Evolutionary conservation across 2,329 filamentous ascomycete species (phyloP), one percentile per base, ranked within the genome.

Genomic region (Samsoniella hepiali): DNA sequence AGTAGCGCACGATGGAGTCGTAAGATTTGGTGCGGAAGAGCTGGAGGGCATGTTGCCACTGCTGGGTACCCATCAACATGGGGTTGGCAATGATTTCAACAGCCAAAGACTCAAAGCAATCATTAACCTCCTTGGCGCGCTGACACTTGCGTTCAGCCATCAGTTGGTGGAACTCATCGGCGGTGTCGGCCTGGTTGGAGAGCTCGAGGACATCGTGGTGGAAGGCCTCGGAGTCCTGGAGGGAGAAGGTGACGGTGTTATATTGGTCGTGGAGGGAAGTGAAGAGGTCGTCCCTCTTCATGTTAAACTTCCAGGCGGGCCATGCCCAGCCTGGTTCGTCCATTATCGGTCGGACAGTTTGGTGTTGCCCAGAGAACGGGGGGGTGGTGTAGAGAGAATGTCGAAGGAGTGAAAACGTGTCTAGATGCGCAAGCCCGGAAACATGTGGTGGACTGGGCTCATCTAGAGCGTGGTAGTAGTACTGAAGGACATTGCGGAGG

Each of bases 231-330:
- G 82, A 81, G 73, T 87, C 84, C 69, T 85, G 84, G 36, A 87
- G 80, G 53, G 80, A 76, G 58, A 81, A 81, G 58, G 81, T 75
- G 61, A 86, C 75, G 55, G 84, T 86, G 74, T 87, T 87, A 75
- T 85, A 87, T 71, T 82, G 80, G 67, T 85, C 81, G 69, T 86
- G 82, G 13, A 87, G 80, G 59, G 79, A 83, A 60, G 81, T 82
- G 71, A 81, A 81, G 73, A 86, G 81, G 69, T 85, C 84, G 63
- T 81, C 79, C 71, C 79, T 80, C 78, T 83, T 85, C 80, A 86
- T 80, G 70, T 83, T 84, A 77, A 86, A 87, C 73, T 86, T 86
- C 84, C 84, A 87, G 69, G 81, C 80, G 50, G 84, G 84, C 84
- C 84, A 87, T 68, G 78, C 76, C 71, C 74, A 77, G 67, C 73